These are phyloP conservation scores for Petunia hybrid DNA, from an alignment of 305 asterid species.

Conservation along the genomic window DNA sequence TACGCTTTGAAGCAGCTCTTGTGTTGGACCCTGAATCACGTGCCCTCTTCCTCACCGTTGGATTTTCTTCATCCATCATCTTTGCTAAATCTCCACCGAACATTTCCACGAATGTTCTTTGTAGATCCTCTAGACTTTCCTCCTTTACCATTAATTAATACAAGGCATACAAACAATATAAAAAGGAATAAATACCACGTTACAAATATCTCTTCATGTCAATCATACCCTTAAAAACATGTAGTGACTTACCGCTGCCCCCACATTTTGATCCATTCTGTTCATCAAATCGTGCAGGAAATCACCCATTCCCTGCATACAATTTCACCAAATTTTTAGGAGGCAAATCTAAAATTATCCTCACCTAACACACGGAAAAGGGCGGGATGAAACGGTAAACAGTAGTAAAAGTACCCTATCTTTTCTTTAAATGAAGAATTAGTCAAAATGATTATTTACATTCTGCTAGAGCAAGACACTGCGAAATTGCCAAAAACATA, in stretches of 20 bases:
- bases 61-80: constrained; percentile 54
- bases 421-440: too few species aligned
- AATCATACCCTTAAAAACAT: not conserved
- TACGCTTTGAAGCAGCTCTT: constrained; percentile 42
- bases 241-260: constrained; percentile 54
- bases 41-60: constrained; percentile 53
- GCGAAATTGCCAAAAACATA: too few species aligned
- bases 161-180: not conserved
- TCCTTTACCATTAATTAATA: constrained; percentile 47
- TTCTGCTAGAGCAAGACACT: too few species aligned
- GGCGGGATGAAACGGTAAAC: not conserved
- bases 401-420: too few species aligned
- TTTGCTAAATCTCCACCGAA: constrained; percentile 81
- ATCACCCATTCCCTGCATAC: constrained; percentile 84
- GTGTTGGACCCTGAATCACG: constrained; percentile 52
- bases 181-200: not conserved
- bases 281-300: constrained; percentile 79
- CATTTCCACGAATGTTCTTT: constrained; percentile 79
- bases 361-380: not conserved
- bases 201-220: not conserved
- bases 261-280: constrained; percentile 75
- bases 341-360: constrained; percentile 7
- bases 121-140: constrained; percentile 89
- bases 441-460: too few species aligned
- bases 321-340: not conserved